These are phyloP conservation scores for Neltuma alba DNA, from an alignment of 306 rosid species.

Conservation along the genomic window DNA sequence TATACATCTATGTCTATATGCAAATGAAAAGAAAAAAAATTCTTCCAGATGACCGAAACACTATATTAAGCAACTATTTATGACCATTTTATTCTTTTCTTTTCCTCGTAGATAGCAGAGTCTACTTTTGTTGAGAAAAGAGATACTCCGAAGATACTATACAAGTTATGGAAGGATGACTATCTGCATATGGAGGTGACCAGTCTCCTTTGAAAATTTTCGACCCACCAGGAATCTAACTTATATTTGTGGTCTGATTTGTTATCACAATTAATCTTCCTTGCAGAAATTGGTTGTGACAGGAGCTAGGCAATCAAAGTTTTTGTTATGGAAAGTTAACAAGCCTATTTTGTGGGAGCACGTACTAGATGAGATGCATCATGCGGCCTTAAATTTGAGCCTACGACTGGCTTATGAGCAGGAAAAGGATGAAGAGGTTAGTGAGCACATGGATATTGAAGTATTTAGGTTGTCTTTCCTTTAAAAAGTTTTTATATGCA, in stretches of 20 bases:
- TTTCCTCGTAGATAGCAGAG: constrained; percentile 64
- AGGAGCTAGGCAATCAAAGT: constrained; percentile 30
- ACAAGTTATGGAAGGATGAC: constrained; percentile 76
- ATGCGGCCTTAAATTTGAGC: constrained; percentile 86
- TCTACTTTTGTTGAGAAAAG: constrained; percentile 75
- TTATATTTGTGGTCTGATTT: constrained; percentile 25
- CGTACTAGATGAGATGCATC: constrained; percentile 87
- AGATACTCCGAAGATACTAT: constrained; percentile 74
- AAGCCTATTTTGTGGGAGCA: constrained; percentile 61
- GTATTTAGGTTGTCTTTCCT: constrained; percentile 2
- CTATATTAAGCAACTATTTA: background rate
- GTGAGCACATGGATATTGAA: constrained; percentile 6
- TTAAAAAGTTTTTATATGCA: background rate
- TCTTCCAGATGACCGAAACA: background rate
- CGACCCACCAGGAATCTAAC: background rate
- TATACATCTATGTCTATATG: background rate
- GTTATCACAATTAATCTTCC: constrained; percentile 26
- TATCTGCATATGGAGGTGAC: constrained; percentile 89
- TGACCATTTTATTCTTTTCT: background rate
- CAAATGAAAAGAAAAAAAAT: background rate
- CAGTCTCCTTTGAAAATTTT: constrained; percentile 19
- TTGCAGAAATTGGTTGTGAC: constrained; percentile 66
- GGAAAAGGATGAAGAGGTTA: constrained; percentile 72
- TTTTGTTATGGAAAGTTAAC: constrained; percentile 76
- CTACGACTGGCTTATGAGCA: constrained; percentile 60